phyloP scores from a whole-genome alignment of 2,329 filamentous ascomycete genomes.

The Biscogniauxia mediterranea region DNA sequence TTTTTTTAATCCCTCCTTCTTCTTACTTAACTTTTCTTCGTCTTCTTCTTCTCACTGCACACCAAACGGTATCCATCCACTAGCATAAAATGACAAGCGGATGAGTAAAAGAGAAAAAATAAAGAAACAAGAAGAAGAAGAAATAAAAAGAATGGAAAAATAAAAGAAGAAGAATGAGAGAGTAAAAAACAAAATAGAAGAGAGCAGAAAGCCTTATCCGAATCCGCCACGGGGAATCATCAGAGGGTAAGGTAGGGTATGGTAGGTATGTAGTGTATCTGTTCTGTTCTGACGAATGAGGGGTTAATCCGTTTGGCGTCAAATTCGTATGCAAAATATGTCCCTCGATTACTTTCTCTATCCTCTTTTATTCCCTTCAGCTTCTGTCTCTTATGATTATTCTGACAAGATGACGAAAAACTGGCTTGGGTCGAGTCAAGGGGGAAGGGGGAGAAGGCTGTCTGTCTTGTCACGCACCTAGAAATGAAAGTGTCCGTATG shows the following conservation, averaged over 20 bases:
- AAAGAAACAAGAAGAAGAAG: neutral
- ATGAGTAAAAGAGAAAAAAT: too few relatives aligned
- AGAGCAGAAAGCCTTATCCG: constrained; percentile 8
- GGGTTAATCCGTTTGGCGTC: constrained; percentile 1
- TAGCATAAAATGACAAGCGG: neutral
- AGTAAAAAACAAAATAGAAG: neutral
- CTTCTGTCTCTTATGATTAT: neutral
- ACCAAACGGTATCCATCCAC: neutral
- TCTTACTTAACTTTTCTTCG: neutral
- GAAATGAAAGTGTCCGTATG: constrained; percentile 15
- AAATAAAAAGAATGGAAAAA: constrained; percentile 1
- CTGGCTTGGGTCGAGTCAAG: constrained; percentile 10
- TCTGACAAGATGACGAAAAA: neutral
- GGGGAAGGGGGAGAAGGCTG: constrained; percentile 14
- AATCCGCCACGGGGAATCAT: constrained; percentile 16
- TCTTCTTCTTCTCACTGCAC: neutral
- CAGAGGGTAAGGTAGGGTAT: neutral
- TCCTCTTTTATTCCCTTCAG: neutral
- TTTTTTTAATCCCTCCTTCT: neutral
- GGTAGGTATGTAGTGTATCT: neutral
- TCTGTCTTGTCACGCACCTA: neutral
- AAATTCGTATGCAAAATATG: constrained; percentile 7
- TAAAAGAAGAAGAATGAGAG: neutral
- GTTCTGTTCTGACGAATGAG: neutral
- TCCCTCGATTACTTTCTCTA: constrained; percentile 8